phyloP scores from a whole-genome alignment of 345 rosid genomes.

The Syzygium aqueum region DNA sequence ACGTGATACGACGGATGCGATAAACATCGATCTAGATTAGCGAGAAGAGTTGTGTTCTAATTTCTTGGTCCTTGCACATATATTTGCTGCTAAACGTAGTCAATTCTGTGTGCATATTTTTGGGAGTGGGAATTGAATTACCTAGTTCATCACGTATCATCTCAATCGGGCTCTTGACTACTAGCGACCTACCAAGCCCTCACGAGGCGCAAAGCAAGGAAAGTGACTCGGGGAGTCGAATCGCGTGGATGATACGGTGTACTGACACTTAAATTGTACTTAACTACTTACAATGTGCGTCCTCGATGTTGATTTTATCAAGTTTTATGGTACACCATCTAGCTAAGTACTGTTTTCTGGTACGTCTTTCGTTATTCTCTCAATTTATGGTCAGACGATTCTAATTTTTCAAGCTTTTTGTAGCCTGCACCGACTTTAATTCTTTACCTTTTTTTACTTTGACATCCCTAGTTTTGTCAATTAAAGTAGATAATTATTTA shows the following conservation, averaged over 20 bases:
- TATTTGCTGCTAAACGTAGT: background rate
- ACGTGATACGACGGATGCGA: background rate
- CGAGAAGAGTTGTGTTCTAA: background rate
- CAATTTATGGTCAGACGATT: background rate
- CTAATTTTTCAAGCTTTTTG: background rate
- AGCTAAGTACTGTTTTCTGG: background rate
- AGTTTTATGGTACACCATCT: background rate
- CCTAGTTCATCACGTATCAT: too few relatives aligned
- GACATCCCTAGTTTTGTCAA: too few relatives aligned
- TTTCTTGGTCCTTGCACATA: background rate
- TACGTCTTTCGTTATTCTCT: background rate
- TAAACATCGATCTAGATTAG: background rate
- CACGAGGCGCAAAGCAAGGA: too few relatives aligned
- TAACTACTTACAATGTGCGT: background rate
- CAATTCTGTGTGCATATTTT: background rate
- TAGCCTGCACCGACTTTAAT: too few relatives aligned
- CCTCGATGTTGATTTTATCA: background rate
- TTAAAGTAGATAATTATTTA: background rate
- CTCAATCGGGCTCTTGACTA: too few relatives aligned
- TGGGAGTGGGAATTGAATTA: background rate
- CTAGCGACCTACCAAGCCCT: too few relatives aligned
- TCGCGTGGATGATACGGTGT: background rate
- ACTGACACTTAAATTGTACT: background rate
- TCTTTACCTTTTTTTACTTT: too few relatives aligned
- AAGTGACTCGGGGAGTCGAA: too few relatives aligned